Evolutionary conservation across 106 monocot species (phyloP).

Genomic region (Posidonia australis): DNA sequence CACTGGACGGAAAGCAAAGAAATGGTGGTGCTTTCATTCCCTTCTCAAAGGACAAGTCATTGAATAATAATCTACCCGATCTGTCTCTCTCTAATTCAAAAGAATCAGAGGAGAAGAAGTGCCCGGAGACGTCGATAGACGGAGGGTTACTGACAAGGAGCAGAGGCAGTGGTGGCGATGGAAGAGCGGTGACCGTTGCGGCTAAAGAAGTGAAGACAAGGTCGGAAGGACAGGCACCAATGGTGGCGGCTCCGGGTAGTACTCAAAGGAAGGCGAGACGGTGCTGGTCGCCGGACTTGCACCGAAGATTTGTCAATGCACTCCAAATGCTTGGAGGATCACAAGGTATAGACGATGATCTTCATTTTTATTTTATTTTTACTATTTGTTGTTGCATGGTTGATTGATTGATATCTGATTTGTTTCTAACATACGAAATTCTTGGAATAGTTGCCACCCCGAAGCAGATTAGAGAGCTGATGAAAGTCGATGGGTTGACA

Average conservation of each 20-base stretch:
- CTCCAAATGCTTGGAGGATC: constrained; percentile 5
- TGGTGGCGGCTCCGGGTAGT: neutral
- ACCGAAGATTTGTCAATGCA: constrained; percentile 24
- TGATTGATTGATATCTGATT: neutral
- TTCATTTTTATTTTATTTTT: neutral
- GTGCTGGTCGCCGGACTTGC: constrained; percentile 39
- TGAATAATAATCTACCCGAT: constrained; percentile 18
- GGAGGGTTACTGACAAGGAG: neutral
- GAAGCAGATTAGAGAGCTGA: constrained; percentile 23
- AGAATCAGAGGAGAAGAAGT: constrained; percentile 1
- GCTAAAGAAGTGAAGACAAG: neutral
- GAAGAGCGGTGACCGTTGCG: neutral
- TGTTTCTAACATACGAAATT: neutral
- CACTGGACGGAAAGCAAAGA: constrained; percentile 22
- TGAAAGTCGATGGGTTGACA: constrained; percentile 21
- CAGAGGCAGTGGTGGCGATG: neutral
- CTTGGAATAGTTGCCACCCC: constrained; percentile 16
- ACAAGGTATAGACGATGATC: neutral
- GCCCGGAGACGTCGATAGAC: neutral
- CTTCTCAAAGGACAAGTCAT: constrained; percentile 49
- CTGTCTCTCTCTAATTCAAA: constrained; percentile 26
- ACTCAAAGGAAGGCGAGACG: constrained; percentile 22
- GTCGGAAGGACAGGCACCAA: neutral
- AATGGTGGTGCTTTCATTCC: constrained; percentile 61
- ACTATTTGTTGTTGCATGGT: neutral